Conservation (phyloP, 2,329 filamentous ascomycete genomes). For the Myrmaecium sp. region DNA sequence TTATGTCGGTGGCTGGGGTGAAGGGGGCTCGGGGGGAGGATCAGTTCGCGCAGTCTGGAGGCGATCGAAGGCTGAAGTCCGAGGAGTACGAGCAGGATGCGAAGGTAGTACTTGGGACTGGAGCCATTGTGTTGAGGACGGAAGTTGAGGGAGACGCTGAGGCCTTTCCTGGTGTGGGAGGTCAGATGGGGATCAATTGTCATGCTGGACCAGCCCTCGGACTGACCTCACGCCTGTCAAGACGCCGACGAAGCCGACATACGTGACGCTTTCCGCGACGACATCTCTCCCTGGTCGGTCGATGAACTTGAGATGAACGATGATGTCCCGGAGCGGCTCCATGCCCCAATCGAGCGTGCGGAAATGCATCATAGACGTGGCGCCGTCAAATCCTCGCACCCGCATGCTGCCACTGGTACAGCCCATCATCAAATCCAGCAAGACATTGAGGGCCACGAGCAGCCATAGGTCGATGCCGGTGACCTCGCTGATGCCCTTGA, state of each 20-base stretch:
- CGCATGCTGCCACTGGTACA: constrained; percentile 42
- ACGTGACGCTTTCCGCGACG: constrained; percentile 31
- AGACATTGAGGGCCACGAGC: constrained; percentile 43
- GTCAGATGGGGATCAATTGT: not conserved
- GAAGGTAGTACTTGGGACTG: constrained; percentile 27
- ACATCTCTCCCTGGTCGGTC: constrained; percentile 17
- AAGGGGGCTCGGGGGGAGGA: constrained; percentile 19
- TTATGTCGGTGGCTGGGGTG: not conserved
- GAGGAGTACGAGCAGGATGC: constrained; percentile 36
- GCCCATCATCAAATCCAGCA: constrained; percentile 47
- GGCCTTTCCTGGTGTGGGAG: constrained; percentile 13
- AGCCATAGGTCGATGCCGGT: constrained; percentile 40
- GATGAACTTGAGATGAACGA: constrained; percentile 25
- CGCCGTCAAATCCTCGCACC: constrained; percentile 9
- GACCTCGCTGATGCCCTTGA: constrained; percentile 38
- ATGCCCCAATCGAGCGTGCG: constrained; percentile 34
- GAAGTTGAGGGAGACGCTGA: constrained; percentile 35
- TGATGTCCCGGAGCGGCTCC: constrained; percentile 23
- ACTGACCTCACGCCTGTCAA: constrained; percentile 32
- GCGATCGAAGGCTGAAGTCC: constrained; percentile 37
- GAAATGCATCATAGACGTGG: constrained; percentile 34
- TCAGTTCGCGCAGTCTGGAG: constrained; percentile 29
- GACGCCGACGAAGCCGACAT: constrained; percentile 35
- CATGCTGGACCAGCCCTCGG: not conserved
- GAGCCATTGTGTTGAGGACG: constrained; percentile 30